Base-by-base conservation (phyloP, 2,329 filamentous ascomycete species). In the Fusarium pininemorale region DNA sequence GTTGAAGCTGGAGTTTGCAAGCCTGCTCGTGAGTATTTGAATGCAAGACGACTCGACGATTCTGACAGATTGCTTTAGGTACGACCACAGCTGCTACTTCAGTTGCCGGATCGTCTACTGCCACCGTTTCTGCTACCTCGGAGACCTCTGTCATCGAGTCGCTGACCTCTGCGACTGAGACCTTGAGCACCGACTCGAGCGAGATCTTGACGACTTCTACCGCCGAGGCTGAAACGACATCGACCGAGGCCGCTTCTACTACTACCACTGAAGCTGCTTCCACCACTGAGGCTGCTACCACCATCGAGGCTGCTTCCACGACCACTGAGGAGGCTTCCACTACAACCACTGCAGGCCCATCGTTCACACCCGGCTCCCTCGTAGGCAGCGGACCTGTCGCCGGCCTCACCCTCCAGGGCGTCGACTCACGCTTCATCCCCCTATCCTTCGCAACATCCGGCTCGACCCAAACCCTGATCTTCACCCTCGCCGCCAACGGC, bases 1-100 rank as follows among this genome's bases (percentile, higher is more conserved):
- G 64, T 66, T 32, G 44, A 66, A 39, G 64, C 64, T 28, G 64
- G 50, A 22, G 61, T 66, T 24, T 66, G 64, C 38, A 66, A 66
- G 5, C 64, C 61, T 1, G 42, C 37, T 20, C 44, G 50, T 59
- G 26, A 66, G 64, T 59, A 18, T 3, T 4, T 12, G 4, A 0
- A 7, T 28, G 5, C 1, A 4, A 22, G 6, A 8, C 6, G 3
- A 38, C 1, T 24, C 12, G 3, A 8, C 7, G 7, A 28, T 11
- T 12, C 44, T 58, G 6, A 58, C 12, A 13, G 4, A 3, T 58
- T 38, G 7, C 4, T 13, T 7, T 15, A 44, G 64, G n/a, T 6
- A 66, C 42, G 3, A 58, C 61, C 10, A 20, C 60, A 2, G 8
- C 20, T 5, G 12, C 37, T 3, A 30, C 48, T 41, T 56, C 42